A percentile compares a stretch with the other conserved stretches of the same genome.
Conservation (phyloP, 192 early-diverging fungal genomes). For the Coemansia sp. region DNA sequence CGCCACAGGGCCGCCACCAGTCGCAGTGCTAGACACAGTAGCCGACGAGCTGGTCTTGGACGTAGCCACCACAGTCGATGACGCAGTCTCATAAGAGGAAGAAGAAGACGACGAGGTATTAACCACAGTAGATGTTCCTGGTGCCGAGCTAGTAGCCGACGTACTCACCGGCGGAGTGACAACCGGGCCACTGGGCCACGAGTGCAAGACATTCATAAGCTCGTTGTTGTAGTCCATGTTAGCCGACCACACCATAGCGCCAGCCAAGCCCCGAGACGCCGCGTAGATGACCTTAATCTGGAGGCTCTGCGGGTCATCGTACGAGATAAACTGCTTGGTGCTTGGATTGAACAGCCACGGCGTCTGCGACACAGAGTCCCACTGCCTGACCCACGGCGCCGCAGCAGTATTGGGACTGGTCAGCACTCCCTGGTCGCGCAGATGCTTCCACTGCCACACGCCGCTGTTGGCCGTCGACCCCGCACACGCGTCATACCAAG, state of each 20-base stretch:
- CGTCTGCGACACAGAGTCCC: constrained; percentile 63
- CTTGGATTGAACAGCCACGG: constrained; percentile 73
- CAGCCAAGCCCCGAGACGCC: constrained; percentile 58
- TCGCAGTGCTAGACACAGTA: constrained; percentile 4
- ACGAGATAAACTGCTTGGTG: constrained; percentile 68
- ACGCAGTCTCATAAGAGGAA: not conserved
- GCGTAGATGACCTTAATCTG: constrained; percentile 66
- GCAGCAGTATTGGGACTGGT: constrained; percentile 18
- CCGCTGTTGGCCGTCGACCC: constrained; percentile 53
- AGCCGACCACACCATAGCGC: constrained; percentile 71
- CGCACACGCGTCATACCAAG: constrained; percentile 60
- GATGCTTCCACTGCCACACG: constrained; percentile 64
- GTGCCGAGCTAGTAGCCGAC: constrained; percentile 12
- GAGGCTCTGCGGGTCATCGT: constrained; percentile 69
- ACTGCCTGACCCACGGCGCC: constrained; percentile 65
- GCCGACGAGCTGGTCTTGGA: not conserved
- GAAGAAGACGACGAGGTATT: not conserved
- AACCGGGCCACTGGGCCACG: constrained; percentile 18
- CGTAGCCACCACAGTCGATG: not conserved
- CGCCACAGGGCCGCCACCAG: constrained; percentile 23
- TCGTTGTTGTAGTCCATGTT: constrained; percentile 65
- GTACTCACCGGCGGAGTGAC: constrained; percentile 11
- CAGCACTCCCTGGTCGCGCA: constrained; percentile 61
- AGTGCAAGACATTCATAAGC: constrained; percentile 44
- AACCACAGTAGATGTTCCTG: constrained; percentile 1